Evolutionary conservation across 495 filamentous ascomycete genomes (phyloP).

Genomic region (Daldinia bambusicola): DNA sequence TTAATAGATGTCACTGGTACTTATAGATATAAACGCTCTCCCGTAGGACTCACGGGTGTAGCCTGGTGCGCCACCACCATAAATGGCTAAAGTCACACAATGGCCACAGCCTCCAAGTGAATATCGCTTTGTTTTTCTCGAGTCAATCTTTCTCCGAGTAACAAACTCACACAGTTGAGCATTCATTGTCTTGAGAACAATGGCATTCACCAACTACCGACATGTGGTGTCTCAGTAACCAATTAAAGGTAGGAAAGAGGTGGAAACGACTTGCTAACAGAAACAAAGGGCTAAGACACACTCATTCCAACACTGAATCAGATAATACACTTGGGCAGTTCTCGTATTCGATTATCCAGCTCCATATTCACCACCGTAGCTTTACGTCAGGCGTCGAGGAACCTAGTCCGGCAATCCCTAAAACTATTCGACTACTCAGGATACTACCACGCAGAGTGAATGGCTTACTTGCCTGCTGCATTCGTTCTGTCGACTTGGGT

Average conservation of each 20-base stretch:
- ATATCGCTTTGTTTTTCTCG: constrained; percentile 22
- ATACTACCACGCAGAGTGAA: constrained; percentile 22
- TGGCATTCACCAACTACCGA: constrained; percentile 12
- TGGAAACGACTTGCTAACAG: constrained; percentile 12
- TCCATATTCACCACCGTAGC: neutral
- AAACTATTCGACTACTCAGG: constrained; percentile 33
- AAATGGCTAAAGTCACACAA: constrained; percentile 14
- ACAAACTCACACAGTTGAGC: neutral
- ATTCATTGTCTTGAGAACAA: constrained; percentile 7
- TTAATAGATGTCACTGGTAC: neutral
- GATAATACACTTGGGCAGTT: constrained; percentile 8
- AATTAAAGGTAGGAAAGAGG: constrained; percentile 12
- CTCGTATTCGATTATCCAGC: constrained; percentile 24
- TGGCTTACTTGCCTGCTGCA: constrained; percentile 21
- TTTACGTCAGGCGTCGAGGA: neutral
- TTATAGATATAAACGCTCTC: neutral
- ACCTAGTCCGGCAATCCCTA: neutral
- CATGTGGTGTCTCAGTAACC: constrained; percentile 30
- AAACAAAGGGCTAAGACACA: neutral
- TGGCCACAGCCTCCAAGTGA: constrained; percentile 24
- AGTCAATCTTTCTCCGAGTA: constrained; percentile 6
- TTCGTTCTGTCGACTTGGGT: constrained; percentile 22
- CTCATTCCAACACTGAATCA: neutral
- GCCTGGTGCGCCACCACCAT: constrained; percentile 6
- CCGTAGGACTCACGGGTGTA: constrained; percentile 11